phyloP scores from a whole-genome alignment of 257 asterid species.

The Solanum appendiculatum region DNA sequence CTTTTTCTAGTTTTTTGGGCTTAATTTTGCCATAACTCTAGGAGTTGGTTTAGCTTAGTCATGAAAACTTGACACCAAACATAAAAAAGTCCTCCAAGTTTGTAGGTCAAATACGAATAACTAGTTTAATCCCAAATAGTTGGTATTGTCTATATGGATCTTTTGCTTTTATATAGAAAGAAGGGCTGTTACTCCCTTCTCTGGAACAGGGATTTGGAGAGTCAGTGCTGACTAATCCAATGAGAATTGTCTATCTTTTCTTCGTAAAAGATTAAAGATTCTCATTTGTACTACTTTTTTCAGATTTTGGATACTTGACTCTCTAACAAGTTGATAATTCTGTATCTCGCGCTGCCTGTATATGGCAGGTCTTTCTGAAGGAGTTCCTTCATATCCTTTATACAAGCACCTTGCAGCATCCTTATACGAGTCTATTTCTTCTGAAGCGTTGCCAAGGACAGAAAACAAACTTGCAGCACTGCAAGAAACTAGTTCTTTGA shows the following conservation, averaged over 20 bases:
- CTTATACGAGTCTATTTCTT: conserved; percentile 33
- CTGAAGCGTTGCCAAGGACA: conserved; percentile 25
- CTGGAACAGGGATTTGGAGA: not conserved
- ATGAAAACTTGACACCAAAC: not conserved
- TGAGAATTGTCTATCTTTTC: not conserved
- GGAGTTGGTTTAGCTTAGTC: not conserved
- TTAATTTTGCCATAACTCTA: not conserved
- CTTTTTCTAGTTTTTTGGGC: not conserved
- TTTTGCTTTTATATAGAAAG: not conserved
- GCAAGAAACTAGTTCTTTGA: conserved; percentile 19
- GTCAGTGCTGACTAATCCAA: not conserved
- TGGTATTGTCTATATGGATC: not conserved
- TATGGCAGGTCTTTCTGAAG: conserved; percentile 27
- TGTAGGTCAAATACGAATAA: not conserved
- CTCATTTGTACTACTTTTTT: not conserved
- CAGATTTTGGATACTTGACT: not conserved
- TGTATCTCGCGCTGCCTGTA: not conserved
- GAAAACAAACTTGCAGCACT: conserved; percentile 10
- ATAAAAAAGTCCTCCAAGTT: not conserved
- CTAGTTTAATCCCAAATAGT: not conserved
- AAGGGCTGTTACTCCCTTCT: not conserved
- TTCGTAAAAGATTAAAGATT: not conserved
- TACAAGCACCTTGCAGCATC: conserved; percentile 62
- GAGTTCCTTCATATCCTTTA: conserved; percentile 64
- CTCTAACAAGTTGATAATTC: not conserved